These are phyloP conservation scores for Limonium bicolor DNA, from an alignment of 148 eudicot genomes.

Conservation along the genomic window DNA sequence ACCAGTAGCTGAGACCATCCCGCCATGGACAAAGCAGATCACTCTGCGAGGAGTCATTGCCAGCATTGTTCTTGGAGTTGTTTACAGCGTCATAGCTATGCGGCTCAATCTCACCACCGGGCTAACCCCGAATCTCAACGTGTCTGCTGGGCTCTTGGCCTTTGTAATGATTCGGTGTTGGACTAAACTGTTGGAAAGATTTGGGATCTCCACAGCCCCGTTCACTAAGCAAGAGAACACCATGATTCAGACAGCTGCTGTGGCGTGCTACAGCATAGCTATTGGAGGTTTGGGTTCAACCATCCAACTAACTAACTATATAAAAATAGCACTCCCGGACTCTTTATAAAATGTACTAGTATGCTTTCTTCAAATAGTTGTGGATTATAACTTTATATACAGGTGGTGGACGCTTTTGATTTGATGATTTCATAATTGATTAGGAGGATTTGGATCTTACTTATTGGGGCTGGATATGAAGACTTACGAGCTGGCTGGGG, in stretches of 20 bases:
- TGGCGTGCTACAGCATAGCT: conserved; percentile 28
- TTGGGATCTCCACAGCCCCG: conserved; percentile 10
- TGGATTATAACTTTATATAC: too few relatives aligned
- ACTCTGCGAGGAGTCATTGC: conserved; percentile 18
- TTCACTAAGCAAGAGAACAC: conserved; percentile 25
- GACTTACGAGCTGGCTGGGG: conserved; percentile 70
- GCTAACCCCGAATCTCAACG: conserved; percentile 14
- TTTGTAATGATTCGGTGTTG: conserved; percentile 17
- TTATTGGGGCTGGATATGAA: conserved; percentile 62
- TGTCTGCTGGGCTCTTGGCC: conserved; percentile 20
- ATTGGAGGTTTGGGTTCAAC: conserved; percentile 13
- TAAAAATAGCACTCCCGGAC: too few relatives aligned
- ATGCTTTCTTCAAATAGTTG: too few relatives aligned
- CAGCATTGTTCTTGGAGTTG: conserved; percentile 15
- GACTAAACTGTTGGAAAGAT: conserved; percentile 15
- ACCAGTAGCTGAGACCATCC: too few relatives aligned
- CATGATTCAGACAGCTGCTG: conserved; percentile 28
- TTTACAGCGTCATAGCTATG: conserved; percentile 19
- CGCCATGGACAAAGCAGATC: conserved; percentile 20
- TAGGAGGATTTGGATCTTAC: conserved; percentile 87
- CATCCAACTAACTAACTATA: too few relatives aligned
- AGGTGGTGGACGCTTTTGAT: too few relatives aligned
- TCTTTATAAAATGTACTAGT: too few relatives aligned
- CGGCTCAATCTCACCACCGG: conserved; percentile 23
- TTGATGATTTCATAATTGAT: too few relatives aligned